Base-by-base conservation (phyloP, 495 filamentous ascomycete species). In the Pyrenula aspistea region DNA sequence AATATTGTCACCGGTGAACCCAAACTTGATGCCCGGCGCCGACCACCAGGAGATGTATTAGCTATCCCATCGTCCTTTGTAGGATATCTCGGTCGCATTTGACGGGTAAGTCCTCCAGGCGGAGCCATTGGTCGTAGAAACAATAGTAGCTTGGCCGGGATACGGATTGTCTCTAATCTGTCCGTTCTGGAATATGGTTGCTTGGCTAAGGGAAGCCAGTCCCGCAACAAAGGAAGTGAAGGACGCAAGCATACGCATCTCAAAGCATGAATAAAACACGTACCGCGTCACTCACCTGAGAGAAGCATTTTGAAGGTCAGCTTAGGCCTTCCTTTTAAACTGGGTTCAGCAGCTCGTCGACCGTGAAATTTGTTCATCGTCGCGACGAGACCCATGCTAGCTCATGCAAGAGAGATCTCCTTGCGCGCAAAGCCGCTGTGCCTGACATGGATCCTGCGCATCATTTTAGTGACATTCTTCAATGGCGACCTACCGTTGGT, bases 61-160 rank as follows among this genome's bases (percentile, higher is more conserved):
- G 20, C 78, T 80, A 68, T 87, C 83, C 84, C 83, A 87, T 49
- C 83, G 73, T 1, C 84, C 84, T 61, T 85, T 83, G 70, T 85
- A 87, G 0, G 81, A 79, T n/a, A 87, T 71, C 61, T 87, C 81
- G 1, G 71, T 63, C 0, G 78, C 75, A 64, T 81, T 73, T 1
- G 80, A 71, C 2, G 67, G 68, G 61, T 85, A 87, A 1, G 68
- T 80, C 21, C 58, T 72, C 76, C 76, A 77, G 21, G 60, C 63
- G 4, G 31, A 42, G 31, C 15, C 15, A 50, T 60, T 57, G 47
- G 68, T 65, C 25, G 71, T 49, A 2, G 56, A 55, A 22, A 73
- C 59, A 2, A 56, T 22, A 2, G 57, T 54, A 1, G 59, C 58
- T 53, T 72, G 68, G 12, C 71, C 69, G 0, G 68, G 70, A 54